A percentile compares a stretch with the other conserved stretches of the same genome.
Conservation (phyloP, 352 stramenopile species). For the Phytophthora sansomeana region DNA sequence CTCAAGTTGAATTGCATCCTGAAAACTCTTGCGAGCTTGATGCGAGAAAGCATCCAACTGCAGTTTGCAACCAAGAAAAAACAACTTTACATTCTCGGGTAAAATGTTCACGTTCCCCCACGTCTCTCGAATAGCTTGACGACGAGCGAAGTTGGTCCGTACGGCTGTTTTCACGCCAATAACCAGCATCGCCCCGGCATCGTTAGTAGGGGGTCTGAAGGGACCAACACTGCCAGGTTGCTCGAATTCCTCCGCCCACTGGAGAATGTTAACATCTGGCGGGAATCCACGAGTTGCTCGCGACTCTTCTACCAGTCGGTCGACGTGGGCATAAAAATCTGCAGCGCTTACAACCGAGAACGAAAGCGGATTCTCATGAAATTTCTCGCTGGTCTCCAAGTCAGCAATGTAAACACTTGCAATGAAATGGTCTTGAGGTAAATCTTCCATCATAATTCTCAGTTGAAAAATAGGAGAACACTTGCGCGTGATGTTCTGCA, state of each 20-base stretch:
- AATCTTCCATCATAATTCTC: constrained; percentile 24
- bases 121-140: constrained; percentile 49
- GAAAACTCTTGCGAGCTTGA: constrained; percentile 1
- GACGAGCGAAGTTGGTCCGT: constrained; percentile 33
- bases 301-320: background rate
- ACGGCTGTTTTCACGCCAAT: constrained; percentile 63
- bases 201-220: background rate
- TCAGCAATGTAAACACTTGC: constrained; percentile 13
- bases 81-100: constrained; percentile 23
- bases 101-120: constrained; percentile 35
- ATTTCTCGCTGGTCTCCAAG: background rate
- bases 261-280: constrained; percentile 1
- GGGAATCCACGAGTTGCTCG: constrained; percentile 6
- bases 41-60: background rate
- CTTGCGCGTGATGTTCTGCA: background rate
- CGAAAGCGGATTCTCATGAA: background rate
- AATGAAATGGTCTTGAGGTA: constrained; percentile 1
- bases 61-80: constrained; percentile 52
- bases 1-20: constrained; percentile 34
- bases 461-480: constrained; percentile 22
- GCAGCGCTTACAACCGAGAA: constrained; percentile 14
- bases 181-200: constrained; percentile 22
- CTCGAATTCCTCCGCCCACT: constrained; percentile 12
- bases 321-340: constrained; percentile 8
- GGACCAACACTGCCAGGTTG: too few relatives aligned